Evolutionary conservation across 768 basidiomycete species (phyloP).

Genomic region (Hericium coralloides): DNA sequence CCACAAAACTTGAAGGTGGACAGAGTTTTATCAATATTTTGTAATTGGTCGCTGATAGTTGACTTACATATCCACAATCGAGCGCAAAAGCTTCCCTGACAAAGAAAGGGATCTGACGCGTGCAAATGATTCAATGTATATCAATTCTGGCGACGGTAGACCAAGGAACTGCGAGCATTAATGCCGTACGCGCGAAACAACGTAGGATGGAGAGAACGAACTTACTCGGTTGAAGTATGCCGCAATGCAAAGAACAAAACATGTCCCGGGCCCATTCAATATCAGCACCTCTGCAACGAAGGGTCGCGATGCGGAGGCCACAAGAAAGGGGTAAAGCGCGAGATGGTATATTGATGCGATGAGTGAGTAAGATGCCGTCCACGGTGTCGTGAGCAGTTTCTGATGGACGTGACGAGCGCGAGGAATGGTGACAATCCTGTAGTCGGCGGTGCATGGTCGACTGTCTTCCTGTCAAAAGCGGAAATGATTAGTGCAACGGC

Average conservation of each 20-base stretch:
- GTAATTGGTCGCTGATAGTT: background rate
- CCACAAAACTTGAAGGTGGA: constrained; percentile 54
- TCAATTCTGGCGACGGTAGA: constrained; percentile 55
- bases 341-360: constrained; percentile 52
- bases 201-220: constrained; percentile 3
- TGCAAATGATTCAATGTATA: constrained; percentile 94
- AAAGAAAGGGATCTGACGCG: constrained; percentile 74
- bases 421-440: constrained; percentile 60
- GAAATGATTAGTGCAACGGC: background rate
- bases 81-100: constrained; percentile 73
- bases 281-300: constrained; percentile 68
- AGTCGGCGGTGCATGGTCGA: constrained; percentile 18
- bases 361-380: constrained; percentile 57
- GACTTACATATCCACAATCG: constrained; percentile 74
- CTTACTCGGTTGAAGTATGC: constrained; percentile 66
- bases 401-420: constrained; percentile 88
- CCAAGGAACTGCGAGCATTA: constrained; percentile 54
- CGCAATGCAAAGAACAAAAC: constrained; percentile 67
- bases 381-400: constrained; percentile 55
- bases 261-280: constrained; percentile 94
- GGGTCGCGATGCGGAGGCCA: background rate
- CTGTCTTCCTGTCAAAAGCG: background rate
- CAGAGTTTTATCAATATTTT: background rate
- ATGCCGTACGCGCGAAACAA: constrained; percentile 2
- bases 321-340: constrained; percentile 42